Conservation (phyloP, 192 early-diverging fungal genomes). For the Phycomyces nitens region DNA sequence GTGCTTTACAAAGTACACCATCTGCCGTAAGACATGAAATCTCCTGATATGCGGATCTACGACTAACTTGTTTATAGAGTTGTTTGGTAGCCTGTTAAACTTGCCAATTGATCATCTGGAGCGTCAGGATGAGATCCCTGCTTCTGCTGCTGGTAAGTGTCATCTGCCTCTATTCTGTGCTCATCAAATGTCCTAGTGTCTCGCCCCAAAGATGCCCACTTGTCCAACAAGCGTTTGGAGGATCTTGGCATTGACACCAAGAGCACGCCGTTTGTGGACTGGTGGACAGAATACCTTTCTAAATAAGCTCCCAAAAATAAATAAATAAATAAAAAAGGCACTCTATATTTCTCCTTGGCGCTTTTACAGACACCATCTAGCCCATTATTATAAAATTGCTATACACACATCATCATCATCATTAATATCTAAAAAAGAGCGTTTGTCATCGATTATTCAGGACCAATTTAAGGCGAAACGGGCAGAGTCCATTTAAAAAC, state of each 20-base stretch:
- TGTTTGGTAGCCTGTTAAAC: slow-evolving; percentile 46
- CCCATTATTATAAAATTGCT: no score
- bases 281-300: slow-evolving; percentile 40
- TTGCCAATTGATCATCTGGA: slow-evolving; percentile 49
- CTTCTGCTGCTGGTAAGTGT: slow-evolving; percentile 25
- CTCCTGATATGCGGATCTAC: no score
- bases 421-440: no score
- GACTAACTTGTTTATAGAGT: slow-evolving; percentile 40
- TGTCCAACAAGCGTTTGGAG: slow-evolving; percentile 58
- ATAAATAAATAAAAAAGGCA: no score
- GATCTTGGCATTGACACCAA: slow-evolving; percentile 50
- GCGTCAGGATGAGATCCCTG: slow-evolving; percentile 31
- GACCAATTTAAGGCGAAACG: no score
- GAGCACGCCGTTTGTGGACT: slow-evolving; percentile 50
- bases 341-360: neutral
- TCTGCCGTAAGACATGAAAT: slow-evolving; percentile 68
- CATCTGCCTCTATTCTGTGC: neutral
- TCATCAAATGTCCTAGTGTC: slow-evolving; percentile 46
- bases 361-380: no score
- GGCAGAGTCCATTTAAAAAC: neutral
- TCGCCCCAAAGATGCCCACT: slow-evolving; percentile 60
- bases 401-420: no score
- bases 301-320: neutral
- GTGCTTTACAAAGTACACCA: slow-evolving; percentile 65
- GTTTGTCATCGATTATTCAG: no score